phyloP scores from a whole-genome alignment of 2,329 filamentous ascomycete genomes.

The Aspergillus ruber region DNA sequence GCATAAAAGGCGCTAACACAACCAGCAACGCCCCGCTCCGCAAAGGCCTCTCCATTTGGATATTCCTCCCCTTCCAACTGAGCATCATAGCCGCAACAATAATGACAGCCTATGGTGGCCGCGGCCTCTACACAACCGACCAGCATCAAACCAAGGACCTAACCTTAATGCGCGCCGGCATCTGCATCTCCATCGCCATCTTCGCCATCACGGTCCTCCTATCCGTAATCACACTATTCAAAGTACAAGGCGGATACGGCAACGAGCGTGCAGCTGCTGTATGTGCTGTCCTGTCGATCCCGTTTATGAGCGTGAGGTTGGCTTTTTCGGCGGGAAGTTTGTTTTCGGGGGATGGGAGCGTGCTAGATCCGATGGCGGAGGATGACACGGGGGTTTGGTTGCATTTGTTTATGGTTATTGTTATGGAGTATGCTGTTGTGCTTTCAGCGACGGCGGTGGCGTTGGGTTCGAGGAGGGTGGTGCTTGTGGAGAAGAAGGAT shows the following conservation, averaged over 20 bases:
- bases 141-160: slow-evolving; percentile 7
- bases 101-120: slow-evolving; percentile 12
- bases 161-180: slow-evolving; percentile 10
- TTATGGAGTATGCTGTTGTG: slow-evolving; percentile 11
- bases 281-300: slow-evolving; percentile 8
- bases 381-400: slow-evolving; percentile 9
- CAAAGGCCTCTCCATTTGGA: slow-evolving; percentile 10
- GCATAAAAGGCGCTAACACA: slow-evolving; percentile 1
- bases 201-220: slow-evolving; percentile 6
- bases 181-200: slow-evolving; percentile 8
- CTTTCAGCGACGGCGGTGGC: slow-evolving; percentile 9
- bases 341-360: slow-evolving; percentile 8
- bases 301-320: slow-evolving; percentile 10
- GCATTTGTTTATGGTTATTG: slow-evolving; percentile 13
- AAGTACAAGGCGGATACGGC: slow-evolving; percentile 7
- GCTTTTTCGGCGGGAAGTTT: slow-evolving; percentile 9
- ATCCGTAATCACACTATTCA: slow-evolving; percentile 6
- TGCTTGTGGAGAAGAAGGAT: slow-evolving; percentile 5
- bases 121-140: slow-evolving; percentile 8
- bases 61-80: slow-evolving; percentile 9
- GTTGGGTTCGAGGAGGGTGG: slow-evolving; percentile 8
- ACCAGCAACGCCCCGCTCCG: slow-evolving; percentile 10
- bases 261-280: slow-evolving; percentile 8
- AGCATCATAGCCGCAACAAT: slow-evolving; percentile 9
- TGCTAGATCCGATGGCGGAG: slow-evolving; percentile 7